Evolutionary conservation across 1,139 yeast genomes (phyloP).

Genomic region (Sugiyamaella xylanicola): DNA sequence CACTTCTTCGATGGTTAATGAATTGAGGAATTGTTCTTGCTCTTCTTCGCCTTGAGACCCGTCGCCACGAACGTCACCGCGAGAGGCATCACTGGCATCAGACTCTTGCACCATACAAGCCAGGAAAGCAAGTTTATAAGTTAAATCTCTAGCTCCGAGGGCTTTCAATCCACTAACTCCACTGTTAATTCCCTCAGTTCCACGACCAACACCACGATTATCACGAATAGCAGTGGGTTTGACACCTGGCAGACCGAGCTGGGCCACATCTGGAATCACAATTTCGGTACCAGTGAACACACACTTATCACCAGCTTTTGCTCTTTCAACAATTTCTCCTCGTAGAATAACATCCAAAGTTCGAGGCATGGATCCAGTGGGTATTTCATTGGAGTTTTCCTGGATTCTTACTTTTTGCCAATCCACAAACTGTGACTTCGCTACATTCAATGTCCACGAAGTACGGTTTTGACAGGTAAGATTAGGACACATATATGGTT

Average conservation of each 20-base stretch:
- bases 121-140: conserved; percentile 86
- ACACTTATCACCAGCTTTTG: conserved; percentile 97
- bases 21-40: conserved; percentile 78
- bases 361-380: conserved; percentile 99
- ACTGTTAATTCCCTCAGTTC: conserved; percentile 71
- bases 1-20: conserved; percentile 81
- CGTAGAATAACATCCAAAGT: conserved; percentile 89
- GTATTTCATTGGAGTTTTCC: conserved; percentile 93
- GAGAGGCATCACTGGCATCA: conserved; percentile 41
- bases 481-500: conserved; percentile 88
- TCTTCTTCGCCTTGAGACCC: conserved; percentile 51
- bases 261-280: conserved; percentile 93
- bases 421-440: conserved; percentile 86
- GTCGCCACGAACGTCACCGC: conserved; percentile 43
- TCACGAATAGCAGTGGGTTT: conserved; percentile 84
- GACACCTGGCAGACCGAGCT: conserved; percentile 94
- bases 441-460: conserved; percentile 78
- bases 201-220: conserved; percentile 57
- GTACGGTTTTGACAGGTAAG: conserved; percentile 87
- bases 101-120: conserved; percentile 76
- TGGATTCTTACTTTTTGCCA: conserved; percentile 98
- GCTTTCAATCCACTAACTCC: conserved; percentile 86
- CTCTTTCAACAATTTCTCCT: conserved; percentile 94
- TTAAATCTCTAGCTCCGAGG: conserved; percentile 90
- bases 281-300: conserved; percentile 94